phyloP scores from a whole-genome alignment of 2,329 filamentous ascomycete genomes.

The Fusarium hainanense region DNA sequence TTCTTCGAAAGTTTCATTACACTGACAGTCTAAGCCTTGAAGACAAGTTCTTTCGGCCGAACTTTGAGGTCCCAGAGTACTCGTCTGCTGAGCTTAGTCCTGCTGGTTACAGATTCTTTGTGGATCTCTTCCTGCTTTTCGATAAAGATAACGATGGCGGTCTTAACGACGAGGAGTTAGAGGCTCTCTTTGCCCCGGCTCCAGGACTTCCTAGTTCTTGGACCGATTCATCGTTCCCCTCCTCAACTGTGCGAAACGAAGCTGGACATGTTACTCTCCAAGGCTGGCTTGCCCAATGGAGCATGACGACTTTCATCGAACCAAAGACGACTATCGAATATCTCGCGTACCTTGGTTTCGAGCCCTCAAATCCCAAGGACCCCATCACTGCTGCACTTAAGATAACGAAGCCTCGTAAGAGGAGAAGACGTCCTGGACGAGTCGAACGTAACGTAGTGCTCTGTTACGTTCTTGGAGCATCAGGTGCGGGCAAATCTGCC shows the following conservation, averaged over 20 bases:
- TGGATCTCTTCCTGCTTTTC: constrained; percentile 93
- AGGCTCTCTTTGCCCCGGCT: constrained; percentile 90
- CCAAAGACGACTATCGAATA: constrained; percentile 96
- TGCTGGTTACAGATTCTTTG: constrained; percentile 95
- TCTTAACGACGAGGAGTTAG: constrained; percentile 85
- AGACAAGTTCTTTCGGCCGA: constrained; percentile 90
- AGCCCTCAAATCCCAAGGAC: constrained; percentile 79
- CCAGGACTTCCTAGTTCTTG: constrained; percentile 89
- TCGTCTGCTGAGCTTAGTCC: constrained; percentile 95
- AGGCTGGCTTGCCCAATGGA: constrained; percentile 99
- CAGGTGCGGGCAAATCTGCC: constrained; percentile 89
- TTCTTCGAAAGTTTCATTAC: constrained; percentile 93
- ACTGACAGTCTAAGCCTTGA: constrained; percentile 94
- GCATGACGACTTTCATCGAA: constrained; percentile 98
- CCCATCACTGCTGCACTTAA: constrained; percentile 87
- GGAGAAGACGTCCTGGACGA: constrained; percentile 81
- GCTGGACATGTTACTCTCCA: constrained; percentile 95
- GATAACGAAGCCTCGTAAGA: constrained; percentile 90
- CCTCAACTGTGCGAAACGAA: constrained; percentile 94
- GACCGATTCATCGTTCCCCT: constrained; percentile 89
- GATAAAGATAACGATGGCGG: constrained; percentile 98
- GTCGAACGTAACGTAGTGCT: constrained; percentile 95
- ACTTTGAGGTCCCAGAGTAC: constrained; percentile 92
- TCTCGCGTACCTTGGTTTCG: constrained; percentile 94
- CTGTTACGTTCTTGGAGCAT: constrained; percentile 89